phyloP scores from a whole-genome alignment of 768 basidiomycete genomes.

The Amanita jacksonii region DNA sequence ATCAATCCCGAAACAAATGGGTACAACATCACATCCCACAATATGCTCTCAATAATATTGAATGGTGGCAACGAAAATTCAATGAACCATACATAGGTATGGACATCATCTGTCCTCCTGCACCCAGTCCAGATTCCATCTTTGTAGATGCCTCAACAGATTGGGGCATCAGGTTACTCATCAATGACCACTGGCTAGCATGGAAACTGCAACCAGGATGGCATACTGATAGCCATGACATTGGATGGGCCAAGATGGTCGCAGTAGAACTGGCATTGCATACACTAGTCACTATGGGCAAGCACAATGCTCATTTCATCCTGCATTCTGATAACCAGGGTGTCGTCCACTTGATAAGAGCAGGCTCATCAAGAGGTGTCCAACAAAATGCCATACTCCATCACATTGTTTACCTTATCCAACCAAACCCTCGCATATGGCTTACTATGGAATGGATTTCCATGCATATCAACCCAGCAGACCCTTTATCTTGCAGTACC shows the following conservation, averaged over 20 bases:
- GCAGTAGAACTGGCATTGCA: constrained; percentile 17
- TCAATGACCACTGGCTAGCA: constrained; percentile 11
- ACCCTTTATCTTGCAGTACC: background rate
- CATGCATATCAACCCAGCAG: background rate
- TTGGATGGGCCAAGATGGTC: constrained; percentile 19
- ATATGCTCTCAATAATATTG: too few relatives aligned
- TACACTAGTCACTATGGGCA: background rate
- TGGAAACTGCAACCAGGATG: constrained; percentile 9
- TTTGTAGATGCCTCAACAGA: constrained; percentile 18
- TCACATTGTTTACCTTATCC: too few relatives aligned
- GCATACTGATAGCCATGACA: constrained; percentile 10
- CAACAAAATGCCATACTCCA: background rate
- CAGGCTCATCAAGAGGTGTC: constrained; percentile 12
- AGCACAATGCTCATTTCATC: constrained; percentile 15
- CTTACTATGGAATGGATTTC: too few relatives aligned
- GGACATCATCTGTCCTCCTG: too few relatives aligned
- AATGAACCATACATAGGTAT: too few relatives aligned
- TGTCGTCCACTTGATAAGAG: constrained; percentile 20
- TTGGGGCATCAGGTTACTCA: constrained; percentile 14
- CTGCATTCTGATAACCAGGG: constrained; percentile 27
- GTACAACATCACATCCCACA: too few relatives aligned
- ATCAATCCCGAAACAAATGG: too few relatives aligned
- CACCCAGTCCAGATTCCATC: background rate
- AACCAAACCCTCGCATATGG: too few relatives aligned
- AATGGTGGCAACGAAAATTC: too few relatives aligned